phyloP scores from a whole-genome alignment of 1,139 yeast species.

The Yamadazyma songkhlaensis region DNA sequence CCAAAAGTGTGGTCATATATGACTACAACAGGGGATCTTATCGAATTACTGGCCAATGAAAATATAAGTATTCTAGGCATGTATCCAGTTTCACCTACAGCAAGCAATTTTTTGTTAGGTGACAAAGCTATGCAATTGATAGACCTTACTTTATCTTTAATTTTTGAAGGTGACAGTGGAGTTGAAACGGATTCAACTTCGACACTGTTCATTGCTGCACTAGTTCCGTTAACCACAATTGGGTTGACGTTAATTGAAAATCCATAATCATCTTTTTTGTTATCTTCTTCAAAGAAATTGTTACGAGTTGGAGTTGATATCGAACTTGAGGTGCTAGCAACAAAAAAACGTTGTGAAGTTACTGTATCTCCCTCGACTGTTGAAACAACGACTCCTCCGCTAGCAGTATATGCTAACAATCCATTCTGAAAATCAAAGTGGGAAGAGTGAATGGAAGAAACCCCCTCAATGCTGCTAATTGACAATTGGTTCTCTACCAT shows the following conservation, averaged over 20 bases:
- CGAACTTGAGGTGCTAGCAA: slow-evolving; percentile 40
- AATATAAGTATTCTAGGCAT: slow-evolving; percentile 61
- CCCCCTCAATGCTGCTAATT: slow-evolving; percentile 25
- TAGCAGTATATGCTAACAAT: slow-evolving; percentile 57
- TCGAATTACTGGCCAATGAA: slow-evolving; percentile 52
- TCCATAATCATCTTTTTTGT: slow-evolving; percentile 32
- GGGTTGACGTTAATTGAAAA: slow-evolving; percentile 28
- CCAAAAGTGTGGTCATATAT: slow-evolving; percentile 67
- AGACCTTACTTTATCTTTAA: slow-evolving; percentile 48
- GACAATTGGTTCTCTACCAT: slow-evolving; percentile 12
- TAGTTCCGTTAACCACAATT: slow-evolving; percentile 19
- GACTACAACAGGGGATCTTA: slow-evolving; percentile 46
- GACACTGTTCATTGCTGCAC: slow-evolving; percentile 3
- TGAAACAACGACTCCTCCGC: slow-evolving; percentile 65
- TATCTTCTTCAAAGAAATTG: slow-evolving; percentile 5
- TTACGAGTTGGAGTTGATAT: slow-evolving; percentile 8
- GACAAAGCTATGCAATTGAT: slow-evolving; percentile 57
- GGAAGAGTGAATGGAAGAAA: slow-evolving; percentile 27
- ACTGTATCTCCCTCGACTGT: slow-evolving; percentile 19
- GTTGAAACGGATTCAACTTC: background rate
- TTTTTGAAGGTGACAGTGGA: slow-evolving; percentile 24
- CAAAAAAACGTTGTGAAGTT: slow-evolving; percentile 44
- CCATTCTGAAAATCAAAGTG: slow-evolving; percentile 41
- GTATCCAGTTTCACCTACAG: slow-evolving; percentile 68
- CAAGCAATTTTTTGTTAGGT: slow-evolving; percentile 50